Base-by-base conservation (phyloP, 768 basidiomycete genomes). In the Pisolithus sp. region DNA sequence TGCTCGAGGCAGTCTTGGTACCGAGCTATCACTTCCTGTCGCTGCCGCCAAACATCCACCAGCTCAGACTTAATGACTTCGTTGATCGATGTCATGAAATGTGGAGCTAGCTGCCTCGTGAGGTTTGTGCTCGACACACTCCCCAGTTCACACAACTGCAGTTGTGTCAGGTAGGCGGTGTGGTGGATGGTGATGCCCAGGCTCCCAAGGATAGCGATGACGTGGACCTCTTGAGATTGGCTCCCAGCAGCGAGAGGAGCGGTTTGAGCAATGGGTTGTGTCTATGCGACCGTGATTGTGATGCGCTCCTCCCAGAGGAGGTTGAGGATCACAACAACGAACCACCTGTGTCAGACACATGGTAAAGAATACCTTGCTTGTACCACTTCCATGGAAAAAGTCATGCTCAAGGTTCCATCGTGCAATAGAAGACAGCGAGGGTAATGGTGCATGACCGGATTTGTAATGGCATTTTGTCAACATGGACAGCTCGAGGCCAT, bases 1-100 rank as follows among this genome's bases (percentile, higher is more conserved):
- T 87, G 91, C 56, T 89, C 88, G 61, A 92, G 65, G 44, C 89
- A 81, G 31, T 78, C 78, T 50, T 86, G 83, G 60, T 92, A 92
- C 58, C 88, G 78, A 56, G 70, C 73, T 31, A 75, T 77, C 28
- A 92, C 86, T 59, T 89, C 88, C 51, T 79, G 81, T 36, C 86
- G 73, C 55, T 86, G 75, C 54, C 79, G 65, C 50, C 84, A 78
- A 52, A 92, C 83, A 49, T 88, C 86, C 13, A 75, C 73, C 72
- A 89, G 73, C 68, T 88, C 86, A 7, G 67, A 65, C 59, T 85
- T 82, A 50, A 76, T 59, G 24, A 58, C 76, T 48, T 72, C 73
- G 36, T 66, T 67, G 49, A 48, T 55, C 44, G 54, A 53, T 31
- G 21, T 26, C n/a, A 40, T 50, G 46, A 51, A 57, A 48, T 48